Base-by-base conservation (phyloP, 306 rosid genomes). In the Pyrus betulifolia region DNA sequence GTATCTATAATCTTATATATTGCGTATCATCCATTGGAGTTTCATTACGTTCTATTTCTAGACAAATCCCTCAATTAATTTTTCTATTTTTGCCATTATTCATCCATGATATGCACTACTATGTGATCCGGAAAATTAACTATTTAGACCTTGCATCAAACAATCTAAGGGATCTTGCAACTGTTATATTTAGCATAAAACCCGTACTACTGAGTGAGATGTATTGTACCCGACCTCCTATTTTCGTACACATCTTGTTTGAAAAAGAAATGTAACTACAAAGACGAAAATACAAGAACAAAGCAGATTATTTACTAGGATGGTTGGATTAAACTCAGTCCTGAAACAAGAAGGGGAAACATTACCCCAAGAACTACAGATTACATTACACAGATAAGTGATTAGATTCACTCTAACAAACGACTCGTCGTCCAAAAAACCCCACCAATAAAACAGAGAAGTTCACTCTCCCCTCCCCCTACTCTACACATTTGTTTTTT, bases 361-460 rank as follows among this genome's bases (percentile, higher is more conserved):
- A 14, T 44, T 35, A 72, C 13, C 60, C 23, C 72, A 69, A 44
- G 15, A 62, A 74, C 70, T 62, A 72, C 67, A 58, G 67, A 72
- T 40, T 59, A 31, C 54, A 59, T 40, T 44, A 74, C 52, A 42
- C 77, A 17, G 46, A 19, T 0, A 12, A 45, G 61, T 74, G 78
- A 74, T 3, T 9, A 60, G 69, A 45, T n/a, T 61, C 70, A 18
- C 61, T 74, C 38, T 46, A 62, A 19, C 69, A 15, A 23, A 38
- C 67, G 9, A 22, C 67, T 33, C 49, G 11, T 55, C 58, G 63
- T 4, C 23, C 59, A 22, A 11, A 44, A 25, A 61, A 46, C 12
- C 8, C 70, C 60, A 45, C 59, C 19, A 27, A 33, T n/a, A n/a
- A 57, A 8, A 15, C 58, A 42, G 44, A 17, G 44, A 73, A 73